Evolutionary conservation across 2,329 filamentous ascomycete genomes (phyloP).

Genomic region (Ramichloridium luteum): DNA sequence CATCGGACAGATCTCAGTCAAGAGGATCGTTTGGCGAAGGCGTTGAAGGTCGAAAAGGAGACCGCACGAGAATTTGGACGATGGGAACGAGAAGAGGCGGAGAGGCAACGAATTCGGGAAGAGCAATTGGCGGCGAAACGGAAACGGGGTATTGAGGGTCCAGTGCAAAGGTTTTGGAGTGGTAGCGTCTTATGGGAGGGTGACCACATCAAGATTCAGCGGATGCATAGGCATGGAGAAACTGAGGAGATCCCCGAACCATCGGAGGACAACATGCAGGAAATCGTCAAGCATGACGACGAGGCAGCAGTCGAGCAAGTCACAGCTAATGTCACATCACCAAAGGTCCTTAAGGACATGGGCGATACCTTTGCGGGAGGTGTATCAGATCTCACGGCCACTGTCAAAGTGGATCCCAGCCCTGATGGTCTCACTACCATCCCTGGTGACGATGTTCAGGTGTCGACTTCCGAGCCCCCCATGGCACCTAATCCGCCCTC

Average conservation of each 20-base stretch:
- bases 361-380: too few relatives aligned
- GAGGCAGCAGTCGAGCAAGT: slow-evolving; percentile 9
- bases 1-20: slow-evolving; percentile 79
- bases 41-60: slow-evolving; percentile 57
- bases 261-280: too few relatives aligned
- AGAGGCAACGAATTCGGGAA: slow-evolving; percentile 69
- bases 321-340: slow-evolving; percentile 2
- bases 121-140: slow-evolving; percentile 79
- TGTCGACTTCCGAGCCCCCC: too few relatives aligned
- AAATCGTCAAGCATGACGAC: slow-evolving; percentile 17
- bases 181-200: slow-evolving; percentile 75
- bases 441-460: too few relatives aligned
- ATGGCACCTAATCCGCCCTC: too few relatives aligned
- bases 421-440: too few relatives aligned
- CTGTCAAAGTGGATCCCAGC: too few relatives aligned
- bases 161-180: slow-evolving; percentile 86
- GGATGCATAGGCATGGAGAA: slow-evolving; percentile 22
- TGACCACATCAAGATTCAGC: slow-evolving; percentile 53
- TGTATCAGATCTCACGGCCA: too few relatives aligned
- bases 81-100: slow-evolving; percentile 89
- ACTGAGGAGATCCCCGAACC: too few relatives aligned
- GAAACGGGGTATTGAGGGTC: slow-evolving; percentile 73
- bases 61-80: slow-evolving; percentile 76
- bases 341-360: too few relatives aligned
- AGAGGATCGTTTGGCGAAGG: slow-evolving; percentile 48